These are phyloP conservation scores for Schizophyllum commune DNA, from an alignment of 1,284 basidiomycete genomes.

Conservation along the genomic window DNA sequence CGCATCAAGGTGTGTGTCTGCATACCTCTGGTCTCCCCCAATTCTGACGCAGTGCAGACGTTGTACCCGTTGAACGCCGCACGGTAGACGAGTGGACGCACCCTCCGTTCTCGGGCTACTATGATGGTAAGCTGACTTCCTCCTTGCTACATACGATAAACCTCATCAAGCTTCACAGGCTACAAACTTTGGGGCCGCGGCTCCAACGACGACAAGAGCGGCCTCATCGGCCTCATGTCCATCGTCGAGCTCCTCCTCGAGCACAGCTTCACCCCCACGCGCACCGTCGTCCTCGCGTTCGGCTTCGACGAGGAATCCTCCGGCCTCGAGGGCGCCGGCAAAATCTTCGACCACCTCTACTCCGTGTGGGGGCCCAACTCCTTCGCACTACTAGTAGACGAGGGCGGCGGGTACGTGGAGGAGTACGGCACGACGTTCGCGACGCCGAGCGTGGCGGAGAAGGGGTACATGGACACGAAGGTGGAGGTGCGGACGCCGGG, in stretches of 20 bases:
- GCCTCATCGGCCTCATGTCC: constrained; percentile 49
- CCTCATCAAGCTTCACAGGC: no score
- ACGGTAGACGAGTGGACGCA: constrained; percentile 48
- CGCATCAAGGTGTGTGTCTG: constrained; percentile 54
- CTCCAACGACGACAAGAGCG: constrained; percentile 54
- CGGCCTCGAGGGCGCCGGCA: constrained; percentile 35
- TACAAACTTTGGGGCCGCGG: constrained; percentile 59
- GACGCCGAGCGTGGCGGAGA: constrained; percentile 41
- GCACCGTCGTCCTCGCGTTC: constrained; percentile 44
- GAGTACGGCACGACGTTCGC: constrained; percentile 22
- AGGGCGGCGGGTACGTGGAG: constrained; percentile 22
- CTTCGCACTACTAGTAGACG: constrained; percentile 40
- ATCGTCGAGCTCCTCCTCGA: constrained; percentile 37
- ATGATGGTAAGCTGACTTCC: constrained; percentile 9
- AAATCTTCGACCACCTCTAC: constrained; percentile 31
- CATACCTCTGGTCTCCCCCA: no score
- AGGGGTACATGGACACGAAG: constrained; percentile 41
- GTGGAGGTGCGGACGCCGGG: constrained; percentile 36
- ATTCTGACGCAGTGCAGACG: no score
- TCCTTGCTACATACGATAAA: no score
- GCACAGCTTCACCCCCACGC: constrained; percentile 32
- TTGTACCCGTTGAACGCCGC: constrained; percentile 56
- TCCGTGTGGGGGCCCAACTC: constrained; percentile 37
- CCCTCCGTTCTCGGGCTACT: constrained; percentile 14
- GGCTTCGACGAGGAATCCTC: constrained; percentile 56